Percentiles rank a stretch among this genome's conserved stretches.
Evolutionary conservation across 2,329 filamentous ascomycete genomes (phyloP).

Genomic region (Hymenoscyphus infarciens): DNA sequence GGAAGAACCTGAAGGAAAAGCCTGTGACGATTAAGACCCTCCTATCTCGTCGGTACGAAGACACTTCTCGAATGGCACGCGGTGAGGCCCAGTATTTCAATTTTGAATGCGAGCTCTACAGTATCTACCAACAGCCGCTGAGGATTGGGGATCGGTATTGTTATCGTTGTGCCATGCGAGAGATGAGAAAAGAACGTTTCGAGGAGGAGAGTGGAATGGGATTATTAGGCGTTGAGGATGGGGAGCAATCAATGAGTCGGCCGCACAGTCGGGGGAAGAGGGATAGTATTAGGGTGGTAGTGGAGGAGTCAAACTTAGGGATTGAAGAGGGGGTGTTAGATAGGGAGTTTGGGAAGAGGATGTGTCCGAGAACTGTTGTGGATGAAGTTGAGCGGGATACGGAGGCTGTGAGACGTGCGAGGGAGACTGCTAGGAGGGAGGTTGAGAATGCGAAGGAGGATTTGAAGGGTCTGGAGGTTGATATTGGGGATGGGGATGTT

Average conservation of each 20-base stretch:
- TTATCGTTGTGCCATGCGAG: not conserved
- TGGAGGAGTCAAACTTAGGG: not conserved
- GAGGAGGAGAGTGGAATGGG: not conserved
- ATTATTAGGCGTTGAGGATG: not conserved
- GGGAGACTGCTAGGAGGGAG: not conserved
- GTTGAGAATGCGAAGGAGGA: conserved; percentile 1
- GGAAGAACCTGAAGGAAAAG: not conserved
- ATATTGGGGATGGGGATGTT: not conserved
- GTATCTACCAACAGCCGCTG: not conserved
- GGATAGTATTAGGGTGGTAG: not conserved
- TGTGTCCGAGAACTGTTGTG: not conserved
- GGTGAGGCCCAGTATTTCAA: not conserved
- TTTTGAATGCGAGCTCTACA: not conserved
- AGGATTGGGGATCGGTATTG: not conserved
- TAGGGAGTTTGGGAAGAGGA: not conserved
- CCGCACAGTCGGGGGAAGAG: not conserved
- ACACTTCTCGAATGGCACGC: not conserved
- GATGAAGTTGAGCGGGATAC: conserved; percentile 5
- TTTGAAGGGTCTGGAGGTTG: not conserved
- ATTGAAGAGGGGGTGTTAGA: not conserved
- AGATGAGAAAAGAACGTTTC: not conserved
- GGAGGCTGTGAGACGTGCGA: not conserved
- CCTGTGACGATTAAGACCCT: conserved; percentile 4
- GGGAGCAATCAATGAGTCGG: not conserved
- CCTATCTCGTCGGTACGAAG: not conserved